Evolutionary conservation across 2,329 filamentous ascomycete species (phyloP), one percentile per base, ranked within the genome.

Genomic region (Fusarium decemcellulare): DNA sequence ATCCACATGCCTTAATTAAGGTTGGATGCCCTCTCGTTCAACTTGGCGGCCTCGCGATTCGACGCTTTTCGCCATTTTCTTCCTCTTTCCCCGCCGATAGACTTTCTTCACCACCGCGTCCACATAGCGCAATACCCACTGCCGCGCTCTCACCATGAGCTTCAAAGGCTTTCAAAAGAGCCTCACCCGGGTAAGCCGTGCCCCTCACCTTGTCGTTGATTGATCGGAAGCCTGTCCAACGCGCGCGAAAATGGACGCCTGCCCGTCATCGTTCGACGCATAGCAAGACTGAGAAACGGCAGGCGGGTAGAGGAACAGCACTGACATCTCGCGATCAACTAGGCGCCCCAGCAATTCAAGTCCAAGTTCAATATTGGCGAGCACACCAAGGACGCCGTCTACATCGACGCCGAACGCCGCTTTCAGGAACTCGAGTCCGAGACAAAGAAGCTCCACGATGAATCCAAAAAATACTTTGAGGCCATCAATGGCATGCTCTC

Each of bases 401-500:
- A 98, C 81, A 91, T 93, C 68, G 96, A 99, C 81, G 93, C 96
- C 69, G 96, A 99, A 80, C 90, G 95, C 67, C 91, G 96, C 51
- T 99, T 98, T 79, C 87, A 94, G 71, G 96, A 99, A 83, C 88
- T 99, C 70, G 96, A 99, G 82, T 92, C 86, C 71, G 95, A 99
- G 84, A 98, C 96, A 37, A 98, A 98, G 87, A 95, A 93, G 81
- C 90, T 98, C 32, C 95, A 98, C 82, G 94, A 97, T 84, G 95
- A 98, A 82, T 97, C 94, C 60, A 93, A 95, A 81, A 98, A 97
- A 84, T 99, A 99, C 82, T 98, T 97, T 76, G 91, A 97, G 57
- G 93, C 96, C 78, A 98, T 99, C 84, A 98, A 98, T 83, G 93
- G 92, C 86, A 99, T 99, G 96, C 88, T 99, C 76, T 89, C 86